phyloP scores from a whole-genome alignment of 2,329 filamentous ascomycete species.

The Coniosporium tulheliwenetii region DNA sequence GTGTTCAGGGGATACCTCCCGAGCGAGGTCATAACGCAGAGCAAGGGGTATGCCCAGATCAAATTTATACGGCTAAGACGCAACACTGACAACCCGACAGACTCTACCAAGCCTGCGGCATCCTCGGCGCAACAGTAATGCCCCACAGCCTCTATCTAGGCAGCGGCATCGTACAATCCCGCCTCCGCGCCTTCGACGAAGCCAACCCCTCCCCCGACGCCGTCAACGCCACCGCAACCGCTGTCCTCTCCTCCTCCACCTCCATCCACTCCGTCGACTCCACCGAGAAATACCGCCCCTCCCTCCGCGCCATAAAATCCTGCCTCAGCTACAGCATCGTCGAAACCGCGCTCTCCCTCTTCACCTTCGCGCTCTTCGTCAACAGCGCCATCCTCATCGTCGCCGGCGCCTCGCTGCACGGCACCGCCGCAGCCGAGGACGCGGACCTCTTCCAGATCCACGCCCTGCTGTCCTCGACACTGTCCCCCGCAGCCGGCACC shows the following conservation, averaged over 20 bases:
- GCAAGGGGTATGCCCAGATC: conserved; percentile 28
- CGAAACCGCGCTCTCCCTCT: conserved; percentile 22
- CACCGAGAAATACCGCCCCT: conserved; percentile 20
- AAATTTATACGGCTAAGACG: background rate
- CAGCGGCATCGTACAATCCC: conserved; percentile 52
- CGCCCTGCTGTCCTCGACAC: conserved; percentile 47
- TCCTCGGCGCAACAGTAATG: conserved; percentile 63
- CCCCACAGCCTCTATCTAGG: conserved; percentile 54
- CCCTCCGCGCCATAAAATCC: conserved; percentile 19
- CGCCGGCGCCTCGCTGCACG: conserved; percentile 60
- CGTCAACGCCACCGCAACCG: no score
- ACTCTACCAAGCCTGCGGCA: conserved; percentile 58
- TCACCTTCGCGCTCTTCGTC: conserved; percentile 27
- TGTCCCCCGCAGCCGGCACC: conserved; percentile 62
- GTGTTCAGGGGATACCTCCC: conserved; percentile 53
- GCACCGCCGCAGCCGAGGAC: conserved; percentile 31
- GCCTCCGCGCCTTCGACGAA: conserved; percentile 47
- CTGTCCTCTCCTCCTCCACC: conserved; percentile 1
- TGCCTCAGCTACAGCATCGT: conserved; percentile 24
- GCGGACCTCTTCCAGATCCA: conserved; percentile 80
- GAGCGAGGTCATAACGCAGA: conserved; percentile 41
- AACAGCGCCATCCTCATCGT: conserved; percentile 27
- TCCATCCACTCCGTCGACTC: conserved; percentile 10
- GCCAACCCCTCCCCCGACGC: conserved; percentile 33
- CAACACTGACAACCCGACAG: conserved; percentile 12